These are phyloP conservation scores for Fusarium irregulare DNA, from an alignment of 2,329 filamentous ascomycete species.

Conservation along the genomic window DNA sequence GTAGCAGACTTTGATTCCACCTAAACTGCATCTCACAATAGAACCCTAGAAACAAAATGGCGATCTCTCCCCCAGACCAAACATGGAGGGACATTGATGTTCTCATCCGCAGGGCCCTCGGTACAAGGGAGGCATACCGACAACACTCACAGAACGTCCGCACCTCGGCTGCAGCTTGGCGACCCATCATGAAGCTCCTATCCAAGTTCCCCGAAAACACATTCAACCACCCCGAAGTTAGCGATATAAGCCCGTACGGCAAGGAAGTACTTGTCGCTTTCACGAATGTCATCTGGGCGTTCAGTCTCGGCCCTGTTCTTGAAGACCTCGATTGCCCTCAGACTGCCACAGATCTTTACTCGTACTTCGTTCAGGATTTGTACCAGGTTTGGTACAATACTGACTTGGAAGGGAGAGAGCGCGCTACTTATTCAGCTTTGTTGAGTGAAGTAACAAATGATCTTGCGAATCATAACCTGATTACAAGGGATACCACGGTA, in stretches of 20 bases:
- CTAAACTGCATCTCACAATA: too few species aligned
- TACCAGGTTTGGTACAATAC: neutral
- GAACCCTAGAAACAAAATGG: too few species aligned
- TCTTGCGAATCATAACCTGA: neutral
- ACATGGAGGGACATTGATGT: neutral
- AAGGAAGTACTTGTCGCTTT: neutral
- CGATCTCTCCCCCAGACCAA: neutral
- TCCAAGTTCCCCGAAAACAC: neutral
- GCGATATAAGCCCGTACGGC: neutral
- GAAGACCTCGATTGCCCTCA: neutral
- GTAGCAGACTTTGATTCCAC: too few species aligned
- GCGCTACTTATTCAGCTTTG: neutral
- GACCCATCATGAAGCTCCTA: neutral
- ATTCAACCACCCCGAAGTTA: neutral
- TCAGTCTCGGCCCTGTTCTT: neutral
- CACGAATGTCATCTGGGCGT: neutral
- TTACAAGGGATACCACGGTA: neutral
- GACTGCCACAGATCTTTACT: neutral
- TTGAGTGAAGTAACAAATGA: neutral
- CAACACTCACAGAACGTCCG: neutral
- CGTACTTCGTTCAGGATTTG: neutral
- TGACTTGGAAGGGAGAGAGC: neutral
- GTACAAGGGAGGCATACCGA: neutral
- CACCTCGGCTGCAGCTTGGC: neutral
- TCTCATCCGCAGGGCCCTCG: neutral